Evolutionary conservation across 768 basidiomycete genomes (phyloP).

Genomic region (Gloeophyllum trabeum): DNA sequence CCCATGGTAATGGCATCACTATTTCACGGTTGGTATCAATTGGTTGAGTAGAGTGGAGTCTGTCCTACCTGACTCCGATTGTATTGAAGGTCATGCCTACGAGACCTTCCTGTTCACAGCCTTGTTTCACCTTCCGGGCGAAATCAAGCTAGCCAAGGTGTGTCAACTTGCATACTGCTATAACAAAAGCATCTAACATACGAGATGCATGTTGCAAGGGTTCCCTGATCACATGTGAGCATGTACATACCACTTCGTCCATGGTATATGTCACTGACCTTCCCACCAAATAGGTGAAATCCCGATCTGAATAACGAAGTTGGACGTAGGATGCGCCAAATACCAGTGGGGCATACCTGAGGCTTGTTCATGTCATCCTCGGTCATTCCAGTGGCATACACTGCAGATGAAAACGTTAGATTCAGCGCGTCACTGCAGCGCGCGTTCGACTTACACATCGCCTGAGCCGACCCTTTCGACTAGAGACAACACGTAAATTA

Average conservation of each 20-base stretch:
- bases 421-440: not conserved
- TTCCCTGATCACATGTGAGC: slow-evolving; percentile 37
- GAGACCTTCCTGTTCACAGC: slow-evolving; percentile 70
- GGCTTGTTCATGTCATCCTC: slow-evolving; percentile 80
- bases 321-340: not conserved
- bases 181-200: slow-evolving; percentile 21
- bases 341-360: slow-evolving; percentile 36
- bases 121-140: slow-evolving; percentile 69
- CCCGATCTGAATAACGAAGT: slow-evolving; percentile 45
- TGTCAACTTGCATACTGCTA: not conserved
- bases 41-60: slow-evolving; percentile 1
- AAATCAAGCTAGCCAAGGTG: slow-evolving; percentile 50
- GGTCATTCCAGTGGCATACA: slow-evolving; percentile 68
- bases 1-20: slow-evolving; percentile 89
- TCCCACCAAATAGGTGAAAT: slow-evolving; percentile 92
- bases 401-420: slow-evolving; percentile 21
- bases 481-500: slow-evolving; percentile 13
- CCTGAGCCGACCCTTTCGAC: slow-evolving; percentile 69
- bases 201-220: slow-evolving; percentile 78
- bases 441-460: slow-evolving; percentile 55
- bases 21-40: not conserved
- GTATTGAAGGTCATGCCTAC: slow-evolving; percentile 81
- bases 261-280: slow-evolving; percentile 32
- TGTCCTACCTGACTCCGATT: slow-evolving; percentile 64
- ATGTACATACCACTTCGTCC: slow-evolving; percentile 1